phyloP scores from a whole-genome alignment of 768 basidiomycete genomes.

The Xerocomellus chrysenteron region DNA sequence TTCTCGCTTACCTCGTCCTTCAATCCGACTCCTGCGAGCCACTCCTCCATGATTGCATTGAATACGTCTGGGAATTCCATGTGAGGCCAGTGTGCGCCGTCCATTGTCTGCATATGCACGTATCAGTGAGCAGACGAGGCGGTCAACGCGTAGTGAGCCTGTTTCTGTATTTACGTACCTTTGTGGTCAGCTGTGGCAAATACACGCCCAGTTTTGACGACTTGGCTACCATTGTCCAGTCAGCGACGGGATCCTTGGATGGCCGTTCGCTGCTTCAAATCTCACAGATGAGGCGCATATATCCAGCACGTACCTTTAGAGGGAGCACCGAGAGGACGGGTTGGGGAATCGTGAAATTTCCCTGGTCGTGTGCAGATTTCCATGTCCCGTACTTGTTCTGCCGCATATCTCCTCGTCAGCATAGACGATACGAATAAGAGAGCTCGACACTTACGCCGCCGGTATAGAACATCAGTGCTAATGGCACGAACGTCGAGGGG shows the following conservation, averaged over 20 bases:
- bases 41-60: constrained; percentile 51
- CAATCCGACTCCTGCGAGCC: constrained; percentile 40
- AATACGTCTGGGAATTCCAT: constrained; percentile 55
- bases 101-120: constrained; percentile 40
- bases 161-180: constrained; percentile 28
- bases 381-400: constrained; percentile 42
- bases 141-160: background rate
- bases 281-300: background rate
- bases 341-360: constrained; percentile 43
- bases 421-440: background rate
- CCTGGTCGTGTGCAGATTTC: constrained; percentile 38
- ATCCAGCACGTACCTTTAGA: constrained; percentile 30
- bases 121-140: constrained; percentile 40
- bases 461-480: constrained; percentile 71
- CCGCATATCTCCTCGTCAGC: background rate
- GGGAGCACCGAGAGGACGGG: constrained; percentile 45
- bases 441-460: constrained; percentile 38
- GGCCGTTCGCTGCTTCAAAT: background rate
- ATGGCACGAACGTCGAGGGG: background rate
- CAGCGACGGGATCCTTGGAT: constrained; percentile 43
- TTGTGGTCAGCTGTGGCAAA: constrained; percentile 35
- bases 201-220: constrained; percentile 28
- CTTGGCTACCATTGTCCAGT: constrained; percentile 38
- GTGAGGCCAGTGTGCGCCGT: constrained; percentile 67
- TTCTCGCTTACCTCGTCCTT: background rate